Conservation (phyloP, 225 moss, liverwort and hornwort species). For the Physcomitrium patens region DNA sequence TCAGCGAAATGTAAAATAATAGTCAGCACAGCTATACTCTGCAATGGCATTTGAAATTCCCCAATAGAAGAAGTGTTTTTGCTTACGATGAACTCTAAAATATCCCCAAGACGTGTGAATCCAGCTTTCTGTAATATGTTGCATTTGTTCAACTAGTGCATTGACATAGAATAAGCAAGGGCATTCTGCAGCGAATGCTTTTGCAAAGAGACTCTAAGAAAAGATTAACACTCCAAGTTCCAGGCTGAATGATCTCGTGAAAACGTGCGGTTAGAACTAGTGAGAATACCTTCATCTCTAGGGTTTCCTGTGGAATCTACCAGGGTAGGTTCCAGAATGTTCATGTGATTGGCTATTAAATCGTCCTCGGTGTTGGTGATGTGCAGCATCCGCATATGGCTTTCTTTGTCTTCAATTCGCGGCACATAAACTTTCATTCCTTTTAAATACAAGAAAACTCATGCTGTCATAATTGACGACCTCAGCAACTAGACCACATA, state of each 20-base stretch:
- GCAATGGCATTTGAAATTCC: conserved; percentile 18
- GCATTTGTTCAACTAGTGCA: not conserved
- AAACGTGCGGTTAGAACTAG: conserved; percentile 9
- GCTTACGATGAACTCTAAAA: not conserved
- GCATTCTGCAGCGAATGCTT: no score
- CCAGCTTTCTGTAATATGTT: conserved; percentile 22
- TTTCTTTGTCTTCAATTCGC: conserved; percentile 81
- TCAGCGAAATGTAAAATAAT: conserved; percentile 24
- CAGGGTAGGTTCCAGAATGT: conserved; percentile 80
- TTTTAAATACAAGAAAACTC: conserved; percentile 17
- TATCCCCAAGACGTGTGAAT: conserved; percentile 1
- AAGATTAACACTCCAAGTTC: not conserved
- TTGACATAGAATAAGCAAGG: not conserved
- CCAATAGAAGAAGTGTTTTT: not conserved
- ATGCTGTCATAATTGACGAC: not conserved
- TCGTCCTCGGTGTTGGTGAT: conserved; percentile 70
- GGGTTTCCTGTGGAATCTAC: conserved; percentile 62
- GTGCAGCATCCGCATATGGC: conserved; percentile 92
- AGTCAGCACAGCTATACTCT: conserved; percentile 17
- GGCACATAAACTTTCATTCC: conserved; percentile 78
- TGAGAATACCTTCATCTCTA: conserved; percentile 67
- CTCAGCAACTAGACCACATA: not conserved
- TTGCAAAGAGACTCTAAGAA: not conserved
- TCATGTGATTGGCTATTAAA: conserved; percentile 75
- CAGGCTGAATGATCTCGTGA: no score